Evolutionary conservation across 202 grass and related monocot genomes (phyloP), one percentile per base, ranked within the genome.

Genomic region (Cymbopogon flexuosus): DNA sequence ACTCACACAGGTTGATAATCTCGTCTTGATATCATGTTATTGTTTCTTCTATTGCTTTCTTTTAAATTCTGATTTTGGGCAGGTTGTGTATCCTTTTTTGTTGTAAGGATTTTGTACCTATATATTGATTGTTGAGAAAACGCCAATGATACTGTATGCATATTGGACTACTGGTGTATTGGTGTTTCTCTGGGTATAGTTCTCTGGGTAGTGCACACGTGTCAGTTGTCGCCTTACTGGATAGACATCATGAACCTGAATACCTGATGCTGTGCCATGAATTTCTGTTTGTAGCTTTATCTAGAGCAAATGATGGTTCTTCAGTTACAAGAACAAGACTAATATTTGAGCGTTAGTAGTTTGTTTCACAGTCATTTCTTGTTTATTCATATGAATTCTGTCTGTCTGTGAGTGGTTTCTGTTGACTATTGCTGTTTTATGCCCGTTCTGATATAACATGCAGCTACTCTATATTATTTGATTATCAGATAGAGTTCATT

Each of bases 1-100:
- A 65, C 86, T 99, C 18, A 82, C 82, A 60, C 87, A 99, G 90
- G 96, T 93, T 75, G 7, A 24, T 84, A 68, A 65, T 68, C 35
- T 65, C 29, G 1, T 81, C 54, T 70, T 80, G 45, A 46, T 58
- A 47, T 16, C 43, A 76, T 81, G 15, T 33, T 65, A 62, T 41
- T 62, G 2, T 72, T 76, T 79, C 43, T 68, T 63, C 12, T 56
- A n/a, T 78, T 65, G 23, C 2, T 72, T 72, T 77, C 15, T 70
- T 72, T 73, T 67, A n/a, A 73, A 65, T 41, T 75, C 41, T 60
- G 30, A 49, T 2, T 66, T 75, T 82, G 9, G 13, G 16, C 19
- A 76, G 21, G 14, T 3, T 76, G 30, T 66, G n/a, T 65, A 35
- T 43, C 12, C 12, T 73, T 78, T n/a, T 14, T 19, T 16, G 21